Base-by-base conservation (phyloP, 345 rosid species). In the Pelargonium nanum region DNA sequence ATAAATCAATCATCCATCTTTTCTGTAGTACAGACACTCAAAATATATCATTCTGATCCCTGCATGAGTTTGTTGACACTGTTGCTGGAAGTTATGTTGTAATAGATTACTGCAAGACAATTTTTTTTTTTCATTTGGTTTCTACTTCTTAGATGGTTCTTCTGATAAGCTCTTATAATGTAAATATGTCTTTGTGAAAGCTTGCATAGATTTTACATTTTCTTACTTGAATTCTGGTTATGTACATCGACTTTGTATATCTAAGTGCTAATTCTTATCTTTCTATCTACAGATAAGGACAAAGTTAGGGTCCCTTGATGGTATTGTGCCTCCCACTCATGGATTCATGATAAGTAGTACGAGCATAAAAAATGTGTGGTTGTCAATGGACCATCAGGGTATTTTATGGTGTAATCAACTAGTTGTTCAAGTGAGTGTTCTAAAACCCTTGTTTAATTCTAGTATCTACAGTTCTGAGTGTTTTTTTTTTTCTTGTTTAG, bases 381-480 rank as follows among this genome's bases (percentile, higher is more conserved):
- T 93, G 60, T 93, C 99, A 22, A 87, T 93, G 99, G 99, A 93
- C 75, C 99, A 93, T 76, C 99, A 89, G 71, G 91, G 94, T 71
- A 93, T 93, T 61, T 63, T 93, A 64, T 93, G 99, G 99, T 93
- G 99, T 74, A 89, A 93, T 76, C 97, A 93, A 75, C 64, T 93
- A 57, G 99, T 87, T 80, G 87, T 89, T 65, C 99, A 89, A 79
- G 99, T 89, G 64, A 80, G 97, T 75, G 51, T 65, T 59, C 16
- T 22, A 20, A 30, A 66, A 53, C 45, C 20, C 26, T 34, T 55
- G 24, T 59, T 28, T 74, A 19, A 25, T 40, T 65, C 16, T 48
- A 23, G 57, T 19, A 4, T 58, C 44, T 55, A 30, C 13, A 19
- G 30, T 79, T 61, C 70, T 80, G 58, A 78, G 30, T 61, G 62